Base-by-base conservation (phyloP, 352 stramenopile species). In the Phytopythium aichiense region DNA sequence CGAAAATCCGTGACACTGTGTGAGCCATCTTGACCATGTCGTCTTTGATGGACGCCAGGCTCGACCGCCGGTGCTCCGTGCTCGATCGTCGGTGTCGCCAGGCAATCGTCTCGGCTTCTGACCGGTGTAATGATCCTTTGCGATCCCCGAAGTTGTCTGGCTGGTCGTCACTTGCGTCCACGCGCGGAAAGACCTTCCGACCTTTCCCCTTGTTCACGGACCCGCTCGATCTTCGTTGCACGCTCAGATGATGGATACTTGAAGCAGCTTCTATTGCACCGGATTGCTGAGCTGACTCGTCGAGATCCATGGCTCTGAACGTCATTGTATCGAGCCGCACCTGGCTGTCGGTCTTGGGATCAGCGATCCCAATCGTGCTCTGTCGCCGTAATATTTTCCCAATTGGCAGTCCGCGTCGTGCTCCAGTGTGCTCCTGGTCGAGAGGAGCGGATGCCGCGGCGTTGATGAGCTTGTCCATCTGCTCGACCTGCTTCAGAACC, bases 381-480 rank as follows among this genome's bases (percentile, higher is more conserved):
- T 56, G 42, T 1, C 50, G 50, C 18, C 30, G 7, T 5, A 38
- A 28, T 16, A 23, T 18, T 6, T 2, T 31, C 4, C 30, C 4
- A 0, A 56, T 13, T 7, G 50, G 50, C 7, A 56, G 28, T 11
- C 7, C 28, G 13, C 28, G 50, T 5, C 7, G 28, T 2, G 28
- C 6, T 11, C 43, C 43, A 16, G n/a, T 12, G 20, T 7, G 16
- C 18, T 50, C 22, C 4, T 43, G 13, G 7, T 13, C 18, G 3
- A 23, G 16, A 7, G 11, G 16, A 18, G 35, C 33, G 8, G 67
- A 74, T 23, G 67, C 64, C 30, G 62, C 63, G 16, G 72, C 74
- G 43, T 83, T 83, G 33, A 77, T 77, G 6, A 76, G 48, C 1
- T 72, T 70, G 40, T 83, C 74, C 55, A 83, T 54, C 38, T 74